Conservation (phyloP, 768 basidiomycete genomes). For the Naematelia aurantialba region DNA sequence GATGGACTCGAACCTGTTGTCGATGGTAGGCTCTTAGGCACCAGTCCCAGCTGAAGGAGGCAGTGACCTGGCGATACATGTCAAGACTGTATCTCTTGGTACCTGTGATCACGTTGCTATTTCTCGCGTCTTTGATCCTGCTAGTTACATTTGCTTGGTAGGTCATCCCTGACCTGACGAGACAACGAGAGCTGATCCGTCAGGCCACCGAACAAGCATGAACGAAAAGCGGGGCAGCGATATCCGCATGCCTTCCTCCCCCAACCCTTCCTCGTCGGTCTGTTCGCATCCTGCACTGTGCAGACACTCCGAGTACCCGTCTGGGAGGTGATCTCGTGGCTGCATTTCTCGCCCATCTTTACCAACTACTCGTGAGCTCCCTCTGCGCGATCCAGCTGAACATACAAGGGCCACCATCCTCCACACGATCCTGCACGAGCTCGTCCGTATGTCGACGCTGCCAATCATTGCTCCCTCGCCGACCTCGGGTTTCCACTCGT, state of each 20-base stretch:
- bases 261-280: slow-evolving; percentile 40
- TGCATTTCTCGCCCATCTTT: slow-evolving; percentile 7
- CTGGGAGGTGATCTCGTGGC: slow-evolving; percentile 29
- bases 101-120: slow-evolving; percentile 38
- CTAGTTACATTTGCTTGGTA: slow-evolving; percentile 46
- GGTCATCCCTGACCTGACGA: slow-evolving; percentile 4
- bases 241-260: slow-evolving; percentile 46
- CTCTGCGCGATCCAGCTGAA: slow-evolving; percentile 1
- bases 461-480: slow-evolving; percentile 37
- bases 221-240: slow-evolving; percentile 36
- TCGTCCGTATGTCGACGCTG: slow-evolving; percentile 37
- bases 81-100: slow-evolving; percentile 41
- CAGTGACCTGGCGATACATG: slow-evolving; percentile 44
- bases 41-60: slow-evolving; percentile 3
- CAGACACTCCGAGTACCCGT: slow-evolving; percentile 41
- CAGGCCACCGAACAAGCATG: slow-evolving; percentile 46
- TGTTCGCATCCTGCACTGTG: slow-evolving; percentile 43
- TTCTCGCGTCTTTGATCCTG: slow-evolving; percentile 26
- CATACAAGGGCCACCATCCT: slow-evolving; percentile 32
- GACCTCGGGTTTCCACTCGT: slow-evolving; percentile 42
- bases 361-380: slow-evolving; percentile 26
- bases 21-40: slow-evolving; percentile 26
- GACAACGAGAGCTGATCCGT: neutral
- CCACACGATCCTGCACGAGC: slow-evolving; percentile 43
- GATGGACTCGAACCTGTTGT: slow-evolving; percentile 24